phyloP scores from a whole-genome alignment of 1,284 basidiomycete species.

The Ceratobasidium sp. region DNA sequence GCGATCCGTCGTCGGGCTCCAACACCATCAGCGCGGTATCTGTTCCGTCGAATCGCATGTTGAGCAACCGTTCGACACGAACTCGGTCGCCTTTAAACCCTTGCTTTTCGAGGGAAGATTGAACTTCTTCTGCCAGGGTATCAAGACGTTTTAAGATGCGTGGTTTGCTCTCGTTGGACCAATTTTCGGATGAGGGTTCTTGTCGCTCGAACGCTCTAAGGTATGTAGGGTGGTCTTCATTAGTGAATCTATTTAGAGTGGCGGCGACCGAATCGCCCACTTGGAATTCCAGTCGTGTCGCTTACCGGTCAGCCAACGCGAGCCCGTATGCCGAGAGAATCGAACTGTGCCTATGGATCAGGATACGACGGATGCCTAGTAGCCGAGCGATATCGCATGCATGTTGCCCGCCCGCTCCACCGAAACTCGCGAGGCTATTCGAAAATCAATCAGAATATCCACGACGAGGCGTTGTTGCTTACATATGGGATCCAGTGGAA shows the following conservation, averaged over 20 bases:
- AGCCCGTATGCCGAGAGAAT: slow-evolving; percentile 91
- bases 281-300: background rate
- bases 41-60: slow-evolving; percentile 92
- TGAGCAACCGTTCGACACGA: slow-evolving; percentile 79
- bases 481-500: slow-evolving; percentile 84
- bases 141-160: slow-evolving; percentile 70
- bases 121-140: slow-evolving; percentile 68
- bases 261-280: background rate
- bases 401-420: slow-evolving; percentile 91
- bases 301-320: slow-evolving; percentile 82
- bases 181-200: slow-evolving; percentile 83
- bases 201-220: slow-evolving; percentile 80
- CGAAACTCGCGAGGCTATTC: slow-evolving; percentile 80
- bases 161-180: slow-evolving; percentile 60
- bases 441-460: background rate
- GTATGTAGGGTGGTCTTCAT: too few species aligned
- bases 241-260: background rate
- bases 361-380: slow-evolving; percentile 81
- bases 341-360: slow-evolving; percentile 86
- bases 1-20: slow-evolving; percentile 59
- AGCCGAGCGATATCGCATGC: slow-evolving; percentile 85
- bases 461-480: slow-evolving; percentile 43
- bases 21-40: slow-evolving; percentile 92
- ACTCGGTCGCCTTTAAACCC: slow-evolving; percentile 80
- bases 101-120: slow-evolving; percentile 70